Percentiles rank a stretch among this genome's conserved stretches.
These are phyloP conservation scores for Xylariaceae sp. DNA, from an alignment of 2,329 filamentous ascomycete species.

Conservation along the genomic window DNA sequence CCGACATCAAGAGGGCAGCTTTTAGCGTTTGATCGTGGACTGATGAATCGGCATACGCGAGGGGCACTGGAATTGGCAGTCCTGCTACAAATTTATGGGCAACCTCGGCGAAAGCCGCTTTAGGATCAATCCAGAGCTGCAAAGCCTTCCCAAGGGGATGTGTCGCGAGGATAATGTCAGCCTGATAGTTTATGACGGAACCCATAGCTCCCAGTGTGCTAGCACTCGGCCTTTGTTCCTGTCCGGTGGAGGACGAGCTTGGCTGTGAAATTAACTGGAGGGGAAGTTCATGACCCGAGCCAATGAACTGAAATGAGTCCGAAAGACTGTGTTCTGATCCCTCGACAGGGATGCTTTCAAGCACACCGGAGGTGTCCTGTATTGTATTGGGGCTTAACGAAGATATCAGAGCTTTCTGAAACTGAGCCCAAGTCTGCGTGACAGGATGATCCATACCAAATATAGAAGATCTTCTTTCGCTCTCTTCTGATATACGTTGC, in stretches of 20 bases:
- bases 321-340: no score
- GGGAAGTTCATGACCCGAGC: no score
- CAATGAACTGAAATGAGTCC: no score
- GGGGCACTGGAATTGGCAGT: conserved; percentile 1
- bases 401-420: not conserved
- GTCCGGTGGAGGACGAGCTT: no score
- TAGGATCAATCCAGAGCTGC: conserved; percentile 1
- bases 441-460: not conserved
- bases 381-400: not conserved
- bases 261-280: no score
- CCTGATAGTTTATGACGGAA: not conserved
- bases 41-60: no score
- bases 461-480: not conserved
- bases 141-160: not conserved
- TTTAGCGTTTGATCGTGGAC: no score
- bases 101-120: not conserved
- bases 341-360: no score
- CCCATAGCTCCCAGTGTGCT: not conserved
- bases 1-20: no score
- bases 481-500: not conserved
- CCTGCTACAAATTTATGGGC: not conserved
- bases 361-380: not conserved
- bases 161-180: not conserved
- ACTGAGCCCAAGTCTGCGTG: not conserved
- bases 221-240: no score